Percentiles rank a stretch among this genome's conserved stretches.
Conservation (phyloP, 148 eudicot species). For the Amaranthus hypochondriacus region DNA sequence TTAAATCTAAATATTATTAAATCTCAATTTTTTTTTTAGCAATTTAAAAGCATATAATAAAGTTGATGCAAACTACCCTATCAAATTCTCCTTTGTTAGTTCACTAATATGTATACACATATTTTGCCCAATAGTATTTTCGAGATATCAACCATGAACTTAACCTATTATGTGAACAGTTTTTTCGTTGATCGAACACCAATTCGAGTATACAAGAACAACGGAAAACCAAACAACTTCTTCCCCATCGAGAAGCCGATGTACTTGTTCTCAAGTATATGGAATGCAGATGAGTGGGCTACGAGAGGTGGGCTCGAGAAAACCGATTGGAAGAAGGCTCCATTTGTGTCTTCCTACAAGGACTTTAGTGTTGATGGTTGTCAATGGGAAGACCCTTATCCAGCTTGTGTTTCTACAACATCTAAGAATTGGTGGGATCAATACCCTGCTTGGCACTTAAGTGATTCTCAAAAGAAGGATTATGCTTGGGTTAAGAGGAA, state of each 20-base stretch:
- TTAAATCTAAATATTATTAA: no score
- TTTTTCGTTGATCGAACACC: constrained; percentile 78
- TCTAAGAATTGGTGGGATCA: constrained; percentile 96
- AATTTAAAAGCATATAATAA: neutral
- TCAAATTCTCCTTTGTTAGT: neutral
- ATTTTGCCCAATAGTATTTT: neutral
- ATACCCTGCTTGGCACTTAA: constrained; percentile 67
- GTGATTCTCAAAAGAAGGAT: constrained; percentile 59
- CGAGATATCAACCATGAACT: neutral
- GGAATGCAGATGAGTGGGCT: constrained; percentile 99
- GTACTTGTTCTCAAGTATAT: constrained; percentile 94
- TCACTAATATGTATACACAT: no score
- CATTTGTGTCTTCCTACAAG: constrained; percentile 86
- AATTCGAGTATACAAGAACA: constrained; percentile 78
- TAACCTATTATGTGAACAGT: constrained; percentile 30
- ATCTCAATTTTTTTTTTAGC: neutral
- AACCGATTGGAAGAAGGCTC: constrained; percentile 82
- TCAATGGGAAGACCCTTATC: constrained; percentile 93
- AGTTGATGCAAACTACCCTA: neutral
- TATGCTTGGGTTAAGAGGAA: constrained; percentile 86
- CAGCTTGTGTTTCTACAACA: constrained; percentile 77
- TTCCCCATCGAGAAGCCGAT: constrained; percentile 89
- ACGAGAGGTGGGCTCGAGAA: constrained; percentile 88
- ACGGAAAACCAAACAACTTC: constrained; percentile 66
- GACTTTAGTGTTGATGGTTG: constrained; percentile 83